Conservation (phyloP, 2,329 filamentous ascomycete genomes). For the Neofusicoccum kwambonambiense region DNA sequence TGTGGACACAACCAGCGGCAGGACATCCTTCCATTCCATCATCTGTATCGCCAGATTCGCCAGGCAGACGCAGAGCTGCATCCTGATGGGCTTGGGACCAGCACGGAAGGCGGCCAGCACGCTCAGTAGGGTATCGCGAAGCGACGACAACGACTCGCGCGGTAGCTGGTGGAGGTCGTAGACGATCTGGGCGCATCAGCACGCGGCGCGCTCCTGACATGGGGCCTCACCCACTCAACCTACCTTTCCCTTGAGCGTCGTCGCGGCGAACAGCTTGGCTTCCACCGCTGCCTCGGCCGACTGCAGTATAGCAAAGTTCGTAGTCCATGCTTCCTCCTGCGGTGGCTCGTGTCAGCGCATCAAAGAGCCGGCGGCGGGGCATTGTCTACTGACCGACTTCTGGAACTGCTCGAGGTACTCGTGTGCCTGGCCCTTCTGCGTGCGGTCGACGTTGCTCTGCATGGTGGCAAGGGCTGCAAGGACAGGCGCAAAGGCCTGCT, state of each 20-base stretch:
- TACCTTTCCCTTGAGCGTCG: conserved; percentile 97
- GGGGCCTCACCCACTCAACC: conserved; percentile 23
- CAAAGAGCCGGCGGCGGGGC: not conserved
- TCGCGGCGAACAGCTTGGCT: conserved; percentile 91
- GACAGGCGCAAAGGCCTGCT: conserved; percentile 78
- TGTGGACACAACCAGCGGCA: conserved; percentile 75
- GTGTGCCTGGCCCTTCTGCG: conserved; percentile 85
- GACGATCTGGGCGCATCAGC: conserved; percentile 67
- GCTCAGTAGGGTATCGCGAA: conserved; percentile 80
- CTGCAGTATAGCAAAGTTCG: conserved; percentile 82
- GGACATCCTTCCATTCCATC: conserved; percentile 90
- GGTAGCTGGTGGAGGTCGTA: conserved; percentile 93
- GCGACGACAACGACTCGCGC: conserved; percentile 66
- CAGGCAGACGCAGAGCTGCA: conserved; percentile 92
- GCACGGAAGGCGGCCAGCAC: conserved; percentile 78
- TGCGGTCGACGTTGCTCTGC: conserved; percentile 75
- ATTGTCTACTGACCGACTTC: conserved; percentile 73
- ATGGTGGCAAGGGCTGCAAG: conserved; percentile 88
- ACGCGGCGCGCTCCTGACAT: conserved; percentile 8
- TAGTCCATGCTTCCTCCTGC: conserved; percentile 86
- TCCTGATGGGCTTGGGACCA: conserved; percentile 73
- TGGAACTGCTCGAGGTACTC: conserved; percentile 92
- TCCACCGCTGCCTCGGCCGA: conserved; percentile 72
- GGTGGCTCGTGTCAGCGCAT: conserved; percentile 27
- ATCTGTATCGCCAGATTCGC: conserved; percentile 95